Evolutionary conservation across 768 basidiomycete genomes (phyloP), one percentile per base, ranked within the genome.

Genomic region (Plicaturopsis crispa): DNA sequence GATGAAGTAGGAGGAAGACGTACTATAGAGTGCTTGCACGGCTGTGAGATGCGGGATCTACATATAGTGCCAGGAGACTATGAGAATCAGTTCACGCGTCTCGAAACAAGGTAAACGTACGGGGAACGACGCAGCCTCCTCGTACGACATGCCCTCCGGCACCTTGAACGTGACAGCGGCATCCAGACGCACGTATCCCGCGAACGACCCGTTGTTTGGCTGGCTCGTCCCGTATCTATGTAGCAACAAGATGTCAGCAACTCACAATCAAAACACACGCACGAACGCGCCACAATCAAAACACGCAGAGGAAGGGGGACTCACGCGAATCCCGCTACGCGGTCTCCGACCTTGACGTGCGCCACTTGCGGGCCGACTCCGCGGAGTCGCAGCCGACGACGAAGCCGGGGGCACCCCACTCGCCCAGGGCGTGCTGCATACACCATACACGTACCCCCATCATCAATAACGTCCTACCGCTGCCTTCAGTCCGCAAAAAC

Each of bases 221-320:
- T 14, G 24, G 4, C 31, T 32, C 11, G 16, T 33, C n/a, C n/a
- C n/a, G n/a, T n/a, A n/a, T n/a, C n/a, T n/a, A n/a, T n/a, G n/a
- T n/a, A n/a, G 17, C 12, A 42, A n/a, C n/a, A n/a, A n/a, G n/a
- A n/a, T n/a, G n/a, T n/a, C n/a, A n/a, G n/a, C n/a, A n/a, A n/a
- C n/a, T n/a, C n/a, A n/a, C n/a, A n/a, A n/a, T n/a, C n/a, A n/a
- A n/a, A n/a, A n/a, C n/a, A n/a, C n/a, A n/a, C n/a, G 40, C 13
- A 11, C n/a, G n/a, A n/a, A n/a, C n/a, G n/a, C n/a, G n/a, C n/a
- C n/a, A n/a, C n/a, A n/a, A n/a, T n/a, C n/a, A n/a, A n/a, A n/a
- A n/a, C n/a, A n/a, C n/a, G n/a, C n/a, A n/a, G n/a, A 31, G 23
- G 24, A 30, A n/a, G n/a, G 46, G 47, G 42, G 38, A 51, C 45